Base-by-base conservation (phyloP, 306 rosid genomes). In the Ammopiptanthus mongolicus region DNA sequence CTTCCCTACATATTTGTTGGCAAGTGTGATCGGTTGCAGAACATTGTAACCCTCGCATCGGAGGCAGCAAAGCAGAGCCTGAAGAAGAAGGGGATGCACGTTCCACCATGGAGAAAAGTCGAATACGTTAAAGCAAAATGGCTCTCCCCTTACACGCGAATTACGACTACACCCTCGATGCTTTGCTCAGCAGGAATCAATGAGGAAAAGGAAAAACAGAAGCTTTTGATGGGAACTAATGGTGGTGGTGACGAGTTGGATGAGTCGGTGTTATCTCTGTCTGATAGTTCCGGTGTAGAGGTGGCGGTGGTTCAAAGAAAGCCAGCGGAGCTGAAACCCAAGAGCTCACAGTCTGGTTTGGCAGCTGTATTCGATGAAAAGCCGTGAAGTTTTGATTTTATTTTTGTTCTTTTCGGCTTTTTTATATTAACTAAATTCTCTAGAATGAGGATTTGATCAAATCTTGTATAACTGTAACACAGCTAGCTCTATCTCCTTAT, bases 31-130 rank as follows among this genome's bases (percentile, higher is more conserved):
- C 81, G 92, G 21, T 80, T 92, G 67, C 85, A 80, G 64, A 78
- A 79, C 57, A 90, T 90, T 4, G 80, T 88, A 8, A 59, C 86
- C 9, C 66, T 87, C n/a, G 91, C 65, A 2, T 82, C 93, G 10
- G 97, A 92, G 79, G 96, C 97, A 8, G 91, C 85, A 29, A 88
- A 87, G 64, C 93, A 80, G 87, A 92, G 97, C 78, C 53, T 92
- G 71, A 86, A 83, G 82, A 92, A 84, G 81, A 92, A 84, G 74
- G 93, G 88, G 4, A 80, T 92, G 93, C 87, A 77, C 14, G 56
- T 92, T 71, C 97, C 97, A 10, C 97, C 97, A 1, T 92, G 97
- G 97, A 89, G 97, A 9, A 88, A 87, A 79, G 72, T 78, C 0
- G 97, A 90, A 19, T 92, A 90, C 56, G 81, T 90, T 29, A 82